Evolutionary conservation across 192 early-diverging fungal species (phyloP).

Genomic region (Gamsiella multidivaricata): DNA sequence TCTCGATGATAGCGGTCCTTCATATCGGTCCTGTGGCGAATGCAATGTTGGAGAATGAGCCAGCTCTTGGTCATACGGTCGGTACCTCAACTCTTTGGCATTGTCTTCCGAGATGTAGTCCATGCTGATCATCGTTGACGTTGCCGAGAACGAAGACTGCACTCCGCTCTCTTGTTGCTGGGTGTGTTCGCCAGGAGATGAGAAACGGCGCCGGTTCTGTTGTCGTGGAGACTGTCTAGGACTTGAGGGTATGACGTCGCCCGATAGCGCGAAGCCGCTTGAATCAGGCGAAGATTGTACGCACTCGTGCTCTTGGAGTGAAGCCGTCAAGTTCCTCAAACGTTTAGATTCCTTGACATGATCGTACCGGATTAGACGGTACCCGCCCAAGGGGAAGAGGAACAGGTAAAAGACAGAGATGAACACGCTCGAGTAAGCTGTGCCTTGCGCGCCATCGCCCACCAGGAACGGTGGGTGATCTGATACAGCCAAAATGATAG

Average conservation of each 20-base stretch:
- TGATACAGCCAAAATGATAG: slow-evolving; percentile 45
- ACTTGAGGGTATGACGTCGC: background rate
- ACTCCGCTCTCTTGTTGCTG: slow-evolving; percentile 6
- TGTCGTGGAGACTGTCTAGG: background rate
- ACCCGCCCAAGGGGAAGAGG: slow-evolving; percentile 48
- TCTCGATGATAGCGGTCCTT: background rate
- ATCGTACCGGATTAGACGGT: slow-evolving; percentile 38
- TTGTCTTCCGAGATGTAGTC: slow-evolving; percentile 29
- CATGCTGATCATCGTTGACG: slow-evolving; percentile 46
- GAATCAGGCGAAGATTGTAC: slow-evolving; percentile 6
- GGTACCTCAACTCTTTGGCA: slow-evolving; percentile 26
- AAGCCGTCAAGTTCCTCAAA: slow-evolving; percentile 1
- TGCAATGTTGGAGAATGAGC: background rate
- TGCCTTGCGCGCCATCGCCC: slow-evolving; percentile 38
- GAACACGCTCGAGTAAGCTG: slow-evolving; percentile 47
- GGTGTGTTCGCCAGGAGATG: background rate
- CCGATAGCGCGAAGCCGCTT: slow-evolving; percentile 10
- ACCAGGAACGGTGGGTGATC: slow-evolving; percentile 49
- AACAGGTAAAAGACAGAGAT: slow-evolving; percentile 39
- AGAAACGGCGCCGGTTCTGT: slow-evolving; percentile 6
- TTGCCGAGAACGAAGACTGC: slow-evolving; percentile 28
- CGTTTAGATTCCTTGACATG: slow-evolving; percentile 49
- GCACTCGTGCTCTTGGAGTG: background rate
- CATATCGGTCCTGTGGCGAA: background rate
- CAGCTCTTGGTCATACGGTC: slow-evolving; percentile 13